These are phyloP conservation scores for Parsonsia alboflavescens DNA, from an alignment of 257 asterid species.

Conservation along the genomic window DNA sequence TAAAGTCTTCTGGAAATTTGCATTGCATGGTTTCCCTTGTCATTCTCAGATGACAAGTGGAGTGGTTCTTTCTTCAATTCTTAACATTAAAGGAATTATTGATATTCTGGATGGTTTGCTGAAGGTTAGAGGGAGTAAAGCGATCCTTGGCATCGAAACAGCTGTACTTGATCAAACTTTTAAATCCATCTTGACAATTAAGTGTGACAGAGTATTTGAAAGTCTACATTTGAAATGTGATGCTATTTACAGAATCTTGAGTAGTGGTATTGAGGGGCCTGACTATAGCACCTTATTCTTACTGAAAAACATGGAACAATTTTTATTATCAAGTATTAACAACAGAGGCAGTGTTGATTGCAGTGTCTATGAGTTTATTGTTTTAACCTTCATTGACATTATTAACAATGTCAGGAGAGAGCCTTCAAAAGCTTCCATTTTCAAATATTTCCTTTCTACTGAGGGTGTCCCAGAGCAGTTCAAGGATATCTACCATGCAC, in stretches of 20 bases:
- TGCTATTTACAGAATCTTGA: slow-evolving; percentile 53
- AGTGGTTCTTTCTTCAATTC: slow-evolving; percentile 71
- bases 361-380: slow-evolving; percentile 57
- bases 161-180: slow-evolving; percentile 55
- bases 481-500: slow-evolving; percentile 50
- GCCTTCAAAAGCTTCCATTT: slow-evolving; percentile 36
- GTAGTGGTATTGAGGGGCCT: slow-evolving; percentile 52
- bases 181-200: slow-evolving; percentile 61
- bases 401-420: slow-evolving; percentile 59
- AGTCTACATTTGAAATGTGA: slow-evolving; percentile 60
- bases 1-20: slow-evolving; percentile 65
- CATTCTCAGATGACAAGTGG: slow-evolving; percentile 47
- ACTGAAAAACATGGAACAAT: slow-evolving; percentile 74
- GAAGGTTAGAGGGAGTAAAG: slow-evolving; percentile 44
- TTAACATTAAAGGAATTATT: slow-evolving; percentile 57
- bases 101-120: slow-evolving; percentile 54
- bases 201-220: slow-evolving; percentile 73
- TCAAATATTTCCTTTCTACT: slow-evolving; percentile 52
- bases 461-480: slow-evolving; percentile 50
- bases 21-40: slow-evolving; percentile 83
- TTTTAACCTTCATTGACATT: slow-evolving; percentile 59
- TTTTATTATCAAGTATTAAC: slow-evolving; percentile 40
- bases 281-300: slow-evolving; percentile 58
- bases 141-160: slow-evolving; percentile 40
- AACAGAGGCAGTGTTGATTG: slow-evolving; percentile 40